These are phyloP conservation scores for Geotrichum histeridarum DNA, from an alignment of 1,139 yeast species.

Conservation along the genomic window DNA sequence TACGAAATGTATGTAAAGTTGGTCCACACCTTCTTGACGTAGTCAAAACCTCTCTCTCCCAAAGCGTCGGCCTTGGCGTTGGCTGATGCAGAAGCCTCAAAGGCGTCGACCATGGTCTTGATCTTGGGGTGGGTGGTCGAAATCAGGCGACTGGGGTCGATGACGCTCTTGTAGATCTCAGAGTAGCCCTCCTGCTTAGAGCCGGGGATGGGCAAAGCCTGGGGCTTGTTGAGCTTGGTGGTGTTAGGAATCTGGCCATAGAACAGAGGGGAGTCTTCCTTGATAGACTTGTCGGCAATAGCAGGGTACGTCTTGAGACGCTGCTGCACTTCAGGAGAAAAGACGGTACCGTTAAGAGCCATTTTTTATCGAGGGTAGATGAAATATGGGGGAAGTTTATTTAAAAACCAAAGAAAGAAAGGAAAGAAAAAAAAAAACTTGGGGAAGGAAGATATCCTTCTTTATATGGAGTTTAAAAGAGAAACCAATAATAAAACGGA, in stretches of 20 bases:
- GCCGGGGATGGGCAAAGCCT: slow-evolving; percentile 46
- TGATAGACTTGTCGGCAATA: slow-evolving; percentile 8
- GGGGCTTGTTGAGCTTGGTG: slow-evolving; percentile 26
- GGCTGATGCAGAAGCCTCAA: slow-evolving; percentile 41
- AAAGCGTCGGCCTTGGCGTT: slow-evolving; percentile 45
- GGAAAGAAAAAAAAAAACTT: background rate
- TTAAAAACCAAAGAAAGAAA: background rate
- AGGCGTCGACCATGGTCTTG: slow-evolving; percentile 47
- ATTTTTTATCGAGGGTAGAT: background rate
- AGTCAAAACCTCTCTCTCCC: slow-evolving; percentile 47
- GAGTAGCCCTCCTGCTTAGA: slow-evolving; percentile 49
- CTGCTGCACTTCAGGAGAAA: slow-evolving; percentile 16
- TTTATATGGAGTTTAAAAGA: too few species aligned
- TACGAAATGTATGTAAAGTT: slow-evolving; percentile 50
- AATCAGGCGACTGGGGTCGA: slow-evolving; percentile 39
- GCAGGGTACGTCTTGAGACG: slow-evolving; percentile 17
- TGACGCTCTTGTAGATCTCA: slow-evolving; percentile 48
- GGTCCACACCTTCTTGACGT: slow-evolving; percentile 44
- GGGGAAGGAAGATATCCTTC: too few species aligned
- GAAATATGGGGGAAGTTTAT: background rate
- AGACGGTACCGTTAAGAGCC: slow-evolving; percentile 13
- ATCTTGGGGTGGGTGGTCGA: slow-evolving; percentile 49
- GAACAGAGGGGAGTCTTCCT: slow-evolving; percentile 1
- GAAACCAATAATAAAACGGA: too few species aligned
- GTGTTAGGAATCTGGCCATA: background rate